Evolutionary conservation across 768 basidiomycete genomes (phyloP), one percentile per base, ranked within the genome.

Genomic region (Rhizopogon rudus): DNA sequence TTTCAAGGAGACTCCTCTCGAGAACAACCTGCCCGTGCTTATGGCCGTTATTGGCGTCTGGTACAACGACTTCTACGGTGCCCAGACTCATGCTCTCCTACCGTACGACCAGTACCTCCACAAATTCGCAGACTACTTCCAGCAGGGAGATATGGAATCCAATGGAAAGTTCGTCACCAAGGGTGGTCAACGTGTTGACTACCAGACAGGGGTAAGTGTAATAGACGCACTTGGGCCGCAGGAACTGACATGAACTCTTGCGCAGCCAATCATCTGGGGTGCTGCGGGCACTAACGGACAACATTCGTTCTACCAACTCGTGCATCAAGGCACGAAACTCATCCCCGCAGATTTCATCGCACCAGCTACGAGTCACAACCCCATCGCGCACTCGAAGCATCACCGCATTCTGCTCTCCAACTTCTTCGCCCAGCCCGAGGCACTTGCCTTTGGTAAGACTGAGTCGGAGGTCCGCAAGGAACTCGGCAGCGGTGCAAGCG

Each of bases 121-220:
- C 81, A 97, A 96, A 72, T 99, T 99, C 64, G 96, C 97, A 40
- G 97, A 99, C 73, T 98, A 98, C 79, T 99, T 99, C 91, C 97
- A 98, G 72, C 97, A 98, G 72, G 96, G 95, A 44, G 97, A 98
- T 72, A 99, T 99, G 97, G 97, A 99, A 73, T 97, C 93, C 22
- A 98, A 99, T 71, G 97, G 97, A 55, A 99, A 98, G 78, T 91
- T 83, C 54, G 81, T 98, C 59, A 98, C 97, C 61, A 99, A 98
- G 76, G 80, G 83, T 56, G 97, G 97, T 6, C 80, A 91, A 60
- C 88, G 91, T 51, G 96, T 99, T 10, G 74, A 91, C 73, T 99
- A 98, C 75, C 86, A 98, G 25, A 25, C 25, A 25, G 25, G 25
- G 25, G 25, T 25, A 5, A 25, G 25, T 25, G 25, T 4, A 25